Evolutionary conservation across 140 eudicot species (phyloP).

Genomic region (Erigeron philadelphicus): DNA sequence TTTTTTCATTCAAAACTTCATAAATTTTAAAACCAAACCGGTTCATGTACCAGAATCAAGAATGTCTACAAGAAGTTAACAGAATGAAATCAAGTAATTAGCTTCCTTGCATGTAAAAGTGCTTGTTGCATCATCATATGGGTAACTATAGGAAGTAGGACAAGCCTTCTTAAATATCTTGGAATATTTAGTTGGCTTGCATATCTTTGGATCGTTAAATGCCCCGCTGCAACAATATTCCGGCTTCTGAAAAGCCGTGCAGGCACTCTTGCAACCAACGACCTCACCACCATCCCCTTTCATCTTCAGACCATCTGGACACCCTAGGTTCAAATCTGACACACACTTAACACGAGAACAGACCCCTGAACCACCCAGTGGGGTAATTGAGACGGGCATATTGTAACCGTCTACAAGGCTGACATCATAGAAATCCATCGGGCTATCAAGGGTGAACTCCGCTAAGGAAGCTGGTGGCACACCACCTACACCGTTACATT

Average conservation of each 20-base stretch:
- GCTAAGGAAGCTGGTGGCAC: conserved; percentile 60
- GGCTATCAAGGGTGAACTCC: conserved; percentile 48
- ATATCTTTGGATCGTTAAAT: conserved; percentile 34
- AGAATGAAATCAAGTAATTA: conserved; percentile 29
- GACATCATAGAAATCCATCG: conserved; percentile 49
- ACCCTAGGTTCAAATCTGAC: conserved; percentile 36
- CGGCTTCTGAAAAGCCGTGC: conserved; percentile 41
- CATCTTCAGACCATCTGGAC: conserved; percentile 43
- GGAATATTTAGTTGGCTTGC: conserved; percentile 45
- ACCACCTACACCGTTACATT: conserved; percentile 47
- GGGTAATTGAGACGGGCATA: conserved; percentile 38
- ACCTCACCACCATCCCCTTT: conserved; percentile 9
- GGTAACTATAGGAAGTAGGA: conserved; percentile 50
- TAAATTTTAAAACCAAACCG: not conserved
- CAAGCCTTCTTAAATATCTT: conserved; percentile 44
- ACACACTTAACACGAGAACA: conserved; percentile 37
- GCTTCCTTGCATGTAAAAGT: conserved; percentile 49
- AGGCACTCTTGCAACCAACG: conserved; percentile 54
- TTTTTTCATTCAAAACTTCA: not conserved
- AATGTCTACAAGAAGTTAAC: not conserved
- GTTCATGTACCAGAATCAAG: not conserved
- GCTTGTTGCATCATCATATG: conserved; percentile 58
- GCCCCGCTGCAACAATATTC: conserved; percentile 50
- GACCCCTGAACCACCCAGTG: conserved; percentile 37
- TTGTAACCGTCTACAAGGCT: conserved; percentile 72